phyloP scores from a whole-genome alignment of 2,329 filamentous ascomycete genomes.

The Cephalotrichum gorgonifer region DNA sequence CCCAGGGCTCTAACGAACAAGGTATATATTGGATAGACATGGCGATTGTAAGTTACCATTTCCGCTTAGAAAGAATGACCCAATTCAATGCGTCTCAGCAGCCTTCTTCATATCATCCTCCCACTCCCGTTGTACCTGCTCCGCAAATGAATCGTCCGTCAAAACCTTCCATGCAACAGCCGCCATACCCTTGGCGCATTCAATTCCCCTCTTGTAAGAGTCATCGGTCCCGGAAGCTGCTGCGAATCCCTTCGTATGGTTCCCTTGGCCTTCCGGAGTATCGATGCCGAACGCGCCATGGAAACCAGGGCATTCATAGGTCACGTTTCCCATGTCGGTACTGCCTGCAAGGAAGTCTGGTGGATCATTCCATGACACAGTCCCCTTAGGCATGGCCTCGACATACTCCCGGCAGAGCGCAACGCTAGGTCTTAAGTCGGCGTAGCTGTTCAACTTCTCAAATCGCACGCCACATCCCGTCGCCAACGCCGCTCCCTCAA shows the following conservation, averaged over 20 bases:
- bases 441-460: conserved; percentile 25
- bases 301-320: conserved; percentile 32
- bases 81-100: too few relatives aligned
- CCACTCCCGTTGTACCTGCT: too few relatives aligned
- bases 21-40: too few relatives aligned
- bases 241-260: conserved; percentile 27
- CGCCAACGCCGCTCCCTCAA: conserved; percentile 22
- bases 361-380: conserved; percentile 20
- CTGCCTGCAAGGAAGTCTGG: conserved; percentile 20
- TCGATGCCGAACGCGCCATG: conserved; percentile 35
- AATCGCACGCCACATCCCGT: conserved; percentile 17
- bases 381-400: conserved; percentile 27
- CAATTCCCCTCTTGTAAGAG: conserved; percentile 25
- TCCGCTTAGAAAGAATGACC: too few relatives aligned
- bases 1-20: too few relatives aligned
- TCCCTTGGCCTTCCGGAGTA: conserved; percentile 13
- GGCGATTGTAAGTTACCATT: too few relatives aligned
- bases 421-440: conserved; percentile 33
- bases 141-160: too few relatives aligned
- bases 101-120: too few relatives aligned
- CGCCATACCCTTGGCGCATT: conserved; percentile 34
- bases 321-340: conserved; percentile 42
- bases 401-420: conserved; percentile 31
- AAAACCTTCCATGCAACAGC: conserved; percentile 19
- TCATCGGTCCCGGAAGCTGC: conserved; percentile 27